Evolutionary conservation across 2,329 filamentous ascomycete species (phyloP), one percentile per base, ranked within the genome.

Genomic region (Pezicula neosporulosa): DNA sequence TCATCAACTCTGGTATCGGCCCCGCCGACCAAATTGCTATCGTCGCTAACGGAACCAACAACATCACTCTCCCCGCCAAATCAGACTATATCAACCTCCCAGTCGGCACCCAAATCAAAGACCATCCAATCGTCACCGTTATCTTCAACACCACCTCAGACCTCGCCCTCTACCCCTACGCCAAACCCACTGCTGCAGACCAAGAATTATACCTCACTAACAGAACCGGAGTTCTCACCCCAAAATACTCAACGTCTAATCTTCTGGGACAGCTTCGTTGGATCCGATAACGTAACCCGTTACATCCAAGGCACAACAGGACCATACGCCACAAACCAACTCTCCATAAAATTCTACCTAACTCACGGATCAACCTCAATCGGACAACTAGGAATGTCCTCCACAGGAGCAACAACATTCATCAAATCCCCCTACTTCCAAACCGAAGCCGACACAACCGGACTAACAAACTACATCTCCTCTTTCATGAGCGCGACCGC

Each of bases 271-370:
- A 68, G 67, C 10, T 68, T 74, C 16, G 68, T 68, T 53, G 68
- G 66, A 33, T 66, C 68, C n/a, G 68, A 70, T 33, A 72, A 72
- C 3, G 65, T 64, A 37, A 42, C 38, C 12, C 62, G 66, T 21
- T 63, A 65, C 53, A 30, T 70, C 39, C 69, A 77, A 60, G 77
- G 72, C 18, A 77, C 74, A 10, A 72, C 70, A 62, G 70, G 70
- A 52, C 66, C 69, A 0, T 62, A 70, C 1, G 68, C 70, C 13
- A 61, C 69, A 35, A 70, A 71, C 43, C 65, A 71, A 27, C 65
- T 78, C 52, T 71, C 69, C 28, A 66, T 73, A 44, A 72, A 75
- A 59, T 68, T 76, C 4, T 78, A 77, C 66, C 68, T 80, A 21
- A 76, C 70, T 16, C 74, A 76, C 38, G 73, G 74, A 15, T 70